Percentiles rank a stretch among this genome's conserved stretches.
Evolutionary conservation across 345 rosid genomes (phyloP).

Genomic region (Geranium brycei): DNA sequence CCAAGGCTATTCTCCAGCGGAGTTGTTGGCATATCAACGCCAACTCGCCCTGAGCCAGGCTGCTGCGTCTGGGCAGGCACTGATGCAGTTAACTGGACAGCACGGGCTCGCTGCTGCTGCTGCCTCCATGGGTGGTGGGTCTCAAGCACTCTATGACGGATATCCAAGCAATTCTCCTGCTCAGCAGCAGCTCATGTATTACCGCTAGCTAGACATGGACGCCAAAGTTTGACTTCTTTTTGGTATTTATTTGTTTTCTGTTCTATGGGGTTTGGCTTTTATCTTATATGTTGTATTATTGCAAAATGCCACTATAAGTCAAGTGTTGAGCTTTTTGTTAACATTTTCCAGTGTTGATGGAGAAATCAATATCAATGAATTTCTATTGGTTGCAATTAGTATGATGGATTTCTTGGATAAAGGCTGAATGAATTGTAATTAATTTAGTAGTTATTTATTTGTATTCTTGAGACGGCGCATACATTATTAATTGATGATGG

Average conservation of each 20-base stretch:
- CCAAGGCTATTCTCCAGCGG: constrained; percentile 32
- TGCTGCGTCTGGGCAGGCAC: constrained; percentile 23
- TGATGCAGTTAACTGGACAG: constrained; percentile 22
- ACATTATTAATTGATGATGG: too few species aligned
- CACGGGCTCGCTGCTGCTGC: constrained; percentile 22
- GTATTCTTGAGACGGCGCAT: too few species aligned
- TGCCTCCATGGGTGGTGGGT: constrained; percentile 21
- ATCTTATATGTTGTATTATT: too few species aligned
- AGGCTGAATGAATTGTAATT: too few species aligned
- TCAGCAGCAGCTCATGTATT: constrained; percentile 27
- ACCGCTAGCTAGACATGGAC: constrained; percentile 8
- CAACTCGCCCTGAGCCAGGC: constrained; percentile 38
- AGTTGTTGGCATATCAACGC: constrained; percentile 36
- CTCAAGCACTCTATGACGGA: constrained; percentile 21
- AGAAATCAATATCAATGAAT: too few species aligned
- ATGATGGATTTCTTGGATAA: too few species aligned
- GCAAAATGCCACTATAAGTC: too few species aligned
- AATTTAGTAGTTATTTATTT: too few species aligned
- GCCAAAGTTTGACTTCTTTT: neutral
- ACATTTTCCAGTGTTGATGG: too few species aligned
- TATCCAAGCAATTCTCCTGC: constrained; percentile 13
- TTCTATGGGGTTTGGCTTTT: too few species aligned
- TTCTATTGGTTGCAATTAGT: too few species aligned
- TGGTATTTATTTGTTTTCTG: neutral
- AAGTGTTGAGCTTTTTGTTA: too few species aligned